phyloP scores from a whole-genome alignment of 2,329 filamentous ascomycete species.

The Epichloe sp. region DNA sequence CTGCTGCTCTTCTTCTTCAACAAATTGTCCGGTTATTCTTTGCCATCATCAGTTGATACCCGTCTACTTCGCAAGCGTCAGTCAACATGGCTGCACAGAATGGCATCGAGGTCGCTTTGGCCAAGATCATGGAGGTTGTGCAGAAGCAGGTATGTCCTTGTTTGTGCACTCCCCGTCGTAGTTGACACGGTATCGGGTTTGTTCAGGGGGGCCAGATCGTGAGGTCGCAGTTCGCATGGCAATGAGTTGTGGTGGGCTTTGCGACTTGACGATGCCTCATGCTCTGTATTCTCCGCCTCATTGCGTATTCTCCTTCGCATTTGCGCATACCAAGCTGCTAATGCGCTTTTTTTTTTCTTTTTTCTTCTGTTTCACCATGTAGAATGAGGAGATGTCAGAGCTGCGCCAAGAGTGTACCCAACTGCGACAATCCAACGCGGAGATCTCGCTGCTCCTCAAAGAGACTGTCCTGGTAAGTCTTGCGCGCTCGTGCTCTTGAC shows the following conservation, averaged over 20 bases:
- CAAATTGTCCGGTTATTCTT: neutral
- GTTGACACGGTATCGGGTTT: conserved; percentile 2
- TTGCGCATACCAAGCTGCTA: neutral
- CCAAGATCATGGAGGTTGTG: conserved; percentile 11
- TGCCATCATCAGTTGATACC: neutral
- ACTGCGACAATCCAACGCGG: conserved; percentile 12
- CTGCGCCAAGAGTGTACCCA: conserved; percentile 12
- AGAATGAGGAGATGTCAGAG: conserved; percentile 13
- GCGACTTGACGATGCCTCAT: neutral
- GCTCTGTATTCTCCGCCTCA: neutral
- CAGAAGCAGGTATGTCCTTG: conserved; percentile 10
- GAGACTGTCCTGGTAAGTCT: conserved; percentile 10
- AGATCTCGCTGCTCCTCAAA: conserved; percentile 12
- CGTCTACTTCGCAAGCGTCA: neutral
- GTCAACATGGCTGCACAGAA: conserved; percentile 7
- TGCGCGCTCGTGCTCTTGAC: neutral
- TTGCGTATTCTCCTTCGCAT: neutral
- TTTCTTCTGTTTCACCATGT: neutral
- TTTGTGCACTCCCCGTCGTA: neutral
- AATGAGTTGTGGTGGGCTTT: neutral
- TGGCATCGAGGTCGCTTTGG: conserved; percentile 10
- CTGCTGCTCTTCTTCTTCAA: neutral
- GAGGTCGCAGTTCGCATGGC: neutral
- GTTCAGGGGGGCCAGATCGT: neutral
- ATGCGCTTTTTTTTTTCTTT: neutral